Percentiles rank a stretch among this genome's conserved stretches.
phyloP scores from a whole-genome alignment of 78 protist species.

The Reticulomyxa filosa region DNA sequence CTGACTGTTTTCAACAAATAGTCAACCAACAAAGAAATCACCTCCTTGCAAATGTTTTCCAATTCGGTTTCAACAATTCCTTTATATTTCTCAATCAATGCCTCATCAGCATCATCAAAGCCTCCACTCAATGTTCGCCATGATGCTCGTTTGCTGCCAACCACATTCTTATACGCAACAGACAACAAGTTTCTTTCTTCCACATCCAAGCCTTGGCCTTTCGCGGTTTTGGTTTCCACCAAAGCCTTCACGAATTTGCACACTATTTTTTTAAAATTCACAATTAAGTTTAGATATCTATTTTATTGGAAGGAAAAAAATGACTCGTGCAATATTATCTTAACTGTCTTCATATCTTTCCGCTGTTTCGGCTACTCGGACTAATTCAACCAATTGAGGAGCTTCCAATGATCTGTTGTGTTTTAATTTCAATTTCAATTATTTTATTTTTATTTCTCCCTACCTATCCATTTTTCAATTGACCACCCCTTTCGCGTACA shows the following conservation, averaged over 20 bases:
- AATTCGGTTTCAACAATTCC: constrained; percentile 22
- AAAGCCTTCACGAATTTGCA: not conserved
- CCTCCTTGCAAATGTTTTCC: constrained; percentile 19
- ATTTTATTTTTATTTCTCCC: no score
- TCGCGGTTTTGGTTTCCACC: not conserved
- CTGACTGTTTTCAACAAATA: not conserved
- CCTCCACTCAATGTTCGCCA: no score
- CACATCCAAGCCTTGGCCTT: not conserved
- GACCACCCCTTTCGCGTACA: no score
- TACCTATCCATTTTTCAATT: no score
- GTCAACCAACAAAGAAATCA: not conserved
- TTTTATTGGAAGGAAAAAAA: no score
- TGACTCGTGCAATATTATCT: no score
- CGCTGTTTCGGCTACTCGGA: not conserved
- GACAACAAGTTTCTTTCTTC: not conserved
- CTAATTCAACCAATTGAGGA: not conserved
- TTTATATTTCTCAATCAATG: constrained; percentile 39
- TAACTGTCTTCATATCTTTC: constrained; percentile 2
- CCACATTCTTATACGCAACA: constrained; percentile 2
- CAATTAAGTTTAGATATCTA: no score
- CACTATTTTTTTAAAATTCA: no score
- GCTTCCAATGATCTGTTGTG: no score
- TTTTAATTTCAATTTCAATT: no score
- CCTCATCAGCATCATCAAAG: no score
- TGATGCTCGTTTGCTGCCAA: not conserved